phyloP scores from a whole-genome alignment of 2,329 filamentous ascomycete species.

The Aureobasidium sp. region DNA sequence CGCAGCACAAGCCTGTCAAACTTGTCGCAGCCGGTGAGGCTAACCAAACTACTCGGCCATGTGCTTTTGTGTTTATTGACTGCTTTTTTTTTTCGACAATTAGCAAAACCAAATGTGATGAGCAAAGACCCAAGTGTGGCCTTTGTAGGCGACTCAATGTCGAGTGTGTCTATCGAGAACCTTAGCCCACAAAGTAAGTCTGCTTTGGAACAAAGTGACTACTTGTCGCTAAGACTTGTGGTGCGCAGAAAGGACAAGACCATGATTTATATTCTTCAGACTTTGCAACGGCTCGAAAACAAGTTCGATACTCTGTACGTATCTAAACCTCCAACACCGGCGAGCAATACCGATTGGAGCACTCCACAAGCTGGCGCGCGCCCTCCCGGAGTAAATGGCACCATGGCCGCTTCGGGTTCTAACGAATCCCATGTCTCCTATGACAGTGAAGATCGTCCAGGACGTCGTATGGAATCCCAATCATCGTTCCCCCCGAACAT shows the following conservation, averaged over 20 bases:
- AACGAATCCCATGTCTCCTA: constrained; percentile 2
- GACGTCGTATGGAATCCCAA: background rate
- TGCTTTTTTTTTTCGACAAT: constrained; percentile 19
- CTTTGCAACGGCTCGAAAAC: constrained; percentile 47
- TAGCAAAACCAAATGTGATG: constrained; percentile 60
- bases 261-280: constrained; percentile 53
- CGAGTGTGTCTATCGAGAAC: constrained; percentile 55
- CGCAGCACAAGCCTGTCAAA: constrained; percentile 52
- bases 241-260: constrained; percentile 55
- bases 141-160: constrained; percentile 52
- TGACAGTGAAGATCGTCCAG: constrained; percentile 1
- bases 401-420: background rate
- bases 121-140: constrained; percentile 54
- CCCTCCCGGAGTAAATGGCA: background rate
- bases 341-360: constrained; percentile 20
- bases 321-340: constrained; percentile 10
- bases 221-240: background rate
- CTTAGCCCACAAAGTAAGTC: constrained; percentile 56
- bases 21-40: constrained; percentile 41
- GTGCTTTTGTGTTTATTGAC: background rate
- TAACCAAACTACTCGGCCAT: background rate
- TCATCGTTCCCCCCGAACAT: constrained; percentile 1
- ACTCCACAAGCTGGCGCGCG: background rate
- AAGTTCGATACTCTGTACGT: constrained; percentile 46
- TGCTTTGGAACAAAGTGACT: too few relatives aligned